Conservation (phyloP, 257 asterid species). For the Ajuga chamaepitys region DNA sequence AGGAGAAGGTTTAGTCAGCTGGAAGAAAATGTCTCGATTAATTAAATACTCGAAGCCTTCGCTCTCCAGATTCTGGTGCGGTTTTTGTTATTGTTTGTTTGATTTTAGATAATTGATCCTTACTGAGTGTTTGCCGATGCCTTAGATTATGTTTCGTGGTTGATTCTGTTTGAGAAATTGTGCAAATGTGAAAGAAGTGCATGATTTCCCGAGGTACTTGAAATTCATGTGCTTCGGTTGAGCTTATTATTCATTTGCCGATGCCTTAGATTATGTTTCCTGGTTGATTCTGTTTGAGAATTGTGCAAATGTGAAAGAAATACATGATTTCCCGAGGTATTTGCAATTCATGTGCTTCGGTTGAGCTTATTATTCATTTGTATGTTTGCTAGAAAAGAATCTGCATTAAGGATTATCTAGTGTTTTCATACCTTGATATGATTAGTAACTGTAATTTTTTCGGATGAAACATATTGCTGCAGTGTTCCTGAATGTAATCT, state of each 20-base stretch:
- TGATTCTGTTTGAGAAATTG: not conserved
- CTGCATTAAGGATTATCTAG: not conserved
- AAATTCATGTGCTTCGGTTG: not conserved
- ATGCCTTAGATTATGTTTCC: not conserved
- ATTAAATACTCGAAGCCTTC: conserved; percentile 41
- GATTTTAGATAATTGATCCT: not conserved
- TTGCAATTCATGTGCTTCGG: not conserved
- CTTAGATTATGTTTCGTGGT: not conserved
- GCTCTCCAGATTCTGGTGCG: conserved; percentile 44
- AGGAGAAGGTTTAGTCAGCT: not conserved
- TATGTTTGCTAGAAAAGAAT: not conserved
- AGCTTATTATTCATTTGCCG: not conserved
- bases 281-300: conserved; percentile 1
- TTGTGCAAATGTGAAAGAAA: not conserved
- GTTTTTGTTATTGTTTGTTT: not conserved
- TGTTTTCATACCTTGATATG: not conserved
- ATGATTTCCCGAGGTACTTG: not conserved
- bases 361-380: not conserved
- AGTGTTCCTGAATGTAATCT: not conserved
- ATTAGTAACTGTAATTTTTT: not conserved
- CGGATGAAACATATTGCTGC: not conserved
- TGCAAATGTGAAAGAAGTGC: not conserved
- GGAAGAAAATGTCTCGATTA: conserved; percentile 55
- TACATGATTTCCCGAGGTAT: not conserved
- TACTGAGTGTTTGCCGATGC: not conserved